Evolutionary conservation across 1,284 basidiomycete genomes (phyloP).

Genomic region (Marasmius sp.): DNA sequence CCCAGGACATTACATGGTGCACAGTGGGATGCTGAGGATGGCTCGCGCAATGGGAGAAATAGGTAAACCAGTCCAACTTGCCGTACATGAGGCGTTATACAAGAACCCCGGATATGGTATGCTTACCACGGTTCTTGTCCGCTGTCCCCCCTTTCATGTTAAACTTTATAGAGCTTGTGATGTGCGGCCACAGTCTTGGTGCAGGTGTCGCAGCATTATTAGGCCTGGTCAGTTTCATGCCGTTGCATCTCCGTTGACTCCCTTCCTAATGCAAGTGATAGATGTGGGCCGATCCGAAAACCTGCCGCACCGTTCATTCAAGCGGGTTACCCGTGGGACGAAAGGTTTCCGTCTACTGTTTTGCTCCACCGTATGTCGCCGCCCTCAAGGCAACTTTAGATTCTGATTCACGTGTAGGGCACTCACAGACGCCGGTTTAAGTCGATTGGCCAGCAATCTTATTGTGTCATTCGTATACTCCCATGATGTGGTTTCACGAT

Average conservation of each 20-base stretch:
- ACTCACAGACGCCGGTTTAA: constrained; percentile 55
- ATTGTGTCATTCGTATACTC: constrained; percentile 81
- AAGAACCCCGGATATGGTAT: constrained; percentile 71
- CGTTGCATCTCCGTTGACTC: neutral
- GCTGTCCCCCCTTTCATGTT: neutral
- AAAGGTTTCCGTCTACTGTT: constrained; percentile 74
- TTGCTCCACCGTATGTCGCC: constrained; percentile 71
- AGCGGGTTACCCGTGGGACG: constrained; percentile 72
- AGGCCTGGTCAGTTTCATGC: constrained; percentile 39
- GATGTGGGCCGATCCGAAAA: constrained; percentile 85
- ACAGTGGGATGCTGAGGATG: constrained; percentile 80
- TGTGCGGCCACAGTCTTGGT: constrained; percentile 83
- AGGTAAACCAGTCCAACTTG: constrained; percentile 76
- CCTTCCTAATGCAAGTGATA: constrained; percentile 25
- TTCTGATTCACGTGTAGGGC: constrained; percentile 40
- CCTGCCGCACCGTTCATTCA: constrained; percentile 67
- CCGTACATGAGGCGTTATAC: constrained; percentile 67
- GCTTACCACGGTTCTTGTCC: constrained; percentile 9
- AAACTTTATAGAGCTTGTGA: constrained; percentile 53
- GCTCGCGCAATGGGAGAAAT: constrained; percentile 75
- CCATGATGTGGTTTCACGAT: constrained; percentile 77
- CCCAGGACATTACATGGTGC: constrained; percentile 53
- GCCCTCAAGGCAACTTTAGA: neutral
- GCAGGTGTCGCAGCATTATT: constrained; percentile 58
- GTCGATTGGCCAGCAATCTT: constrained; percentile 53